Evolutionary conservation across 179 eudicot species (phyloP), one percentile per base, ranked within the genome.

Genomic region (Corrigiola litoralis): DNA sequence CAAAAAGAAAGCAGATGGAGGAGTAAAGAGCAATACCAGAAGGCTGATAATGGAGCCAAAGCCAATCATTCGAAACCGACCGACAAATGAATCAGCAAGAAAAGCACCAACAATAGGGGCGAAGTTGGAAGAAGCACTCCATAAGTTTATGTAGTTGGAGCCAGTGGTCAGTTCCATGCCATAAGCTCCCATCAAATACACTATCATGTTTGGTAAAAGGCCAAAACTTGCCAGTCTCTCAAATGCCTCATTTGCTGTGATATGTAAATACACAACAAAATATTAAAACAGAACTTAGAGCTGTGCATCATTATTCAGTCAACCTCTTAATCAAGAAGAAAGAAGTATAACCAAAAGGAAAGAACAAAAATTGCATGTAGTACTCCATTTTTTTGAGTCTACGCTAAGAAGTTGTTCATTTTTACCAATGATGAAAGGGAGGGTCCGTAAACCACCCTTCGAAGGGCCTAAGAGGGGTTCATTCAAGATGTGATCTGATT

Each of bases 171-270:
- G 69, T 11, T 75, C 72, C 77, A 85, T 40, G 31, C 79, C 76
- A 73, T 83, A 85, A 20, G 71, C 77, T 2, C 27, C 69, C 77
- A 79, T 81, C 65, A 85, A 49, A 53, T 85, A 85, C n/a, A n/a
- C n/a, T n/a, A n/a, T n/a, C n/a, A n/a, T n/a, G n/a, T n/a, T n/a
- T n/a, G n/a, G n/a, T n/a, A 21, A 20, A 4, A 80, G 25, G 23
- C 90, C 90, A 72, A 28, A 80, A 16, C 73, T 82, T 34, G 90
- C 83, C 47, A 68, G 72, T 56, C 70, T 80, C 80, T 78, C 87
- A 63, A 85, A 65, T 23, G 85, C 76, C 50, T 74, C 83, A 67
- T 75, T 85, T 38, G 71, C 90, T 85, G 74, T 40, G 57, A 65
- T 12, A 60, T 1, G 14, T 0, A 41, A 52, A 49, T 27, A 20